These are phyloP conservation scores for Syzygium jambos DNA, from an alignment of 345 rosid genomes.

Conservation along the genomic window DNA sequence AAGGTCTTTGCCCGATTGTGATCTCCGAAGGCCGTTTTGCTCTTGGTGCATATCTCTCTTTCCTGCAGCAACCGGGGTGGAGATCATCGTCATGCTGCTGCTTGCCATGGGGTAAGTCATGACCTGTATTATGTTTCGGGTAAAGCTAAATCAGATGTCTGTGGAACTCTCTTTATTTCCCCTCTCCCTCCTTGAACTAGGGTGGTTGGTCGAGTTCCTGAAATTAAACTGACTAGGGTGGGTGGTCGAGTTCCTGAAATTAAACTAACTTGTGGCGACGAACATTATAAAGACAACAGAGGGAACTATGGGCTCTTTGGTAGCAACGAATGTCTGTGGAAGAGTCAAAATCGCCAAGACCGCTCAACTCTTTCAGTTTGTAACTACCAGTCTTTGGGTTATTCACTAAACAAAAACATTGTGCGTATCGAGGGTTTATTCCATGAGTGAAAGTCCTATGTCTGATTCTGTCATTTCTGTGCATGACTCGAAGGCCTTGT, in stretches of 20 bases:
- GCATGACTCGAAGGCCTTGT: background rate
- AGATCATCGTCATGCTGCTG: conserved; percentile 34
- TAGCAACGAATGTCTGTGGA: conserved; percentile 10
- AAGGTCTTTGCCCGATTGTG: conserved; percentile 49
- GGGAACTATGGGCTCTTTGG: conserved; percentile 8
- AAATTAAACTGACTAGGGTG: background rate
- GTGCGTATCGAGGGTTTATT: background rate
- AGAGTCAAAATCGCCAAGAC: background rate
- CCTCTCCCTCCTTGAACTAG: background rate
- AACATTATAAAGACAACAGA: conserved; percentile 1
- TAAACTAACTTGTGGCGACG: background rate
- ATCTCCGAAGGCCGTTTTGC: conserved; percentile 40
- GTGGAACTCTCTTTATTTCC: background rate
- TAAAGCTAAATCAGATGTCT: background rate
- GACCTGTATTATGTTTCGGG: background rate
- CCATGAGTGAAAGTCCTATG: background rate
- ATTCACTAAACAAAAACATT: background rate
- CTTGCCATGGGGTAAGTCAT: conserved; percentile 34
- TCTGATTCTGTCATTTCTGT: background rate
- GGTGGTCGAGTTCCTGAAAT: conserved; percentile 3
- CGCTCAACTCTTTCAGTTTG: background rate
- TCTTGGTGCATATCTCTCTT: conserved; percentile 29
- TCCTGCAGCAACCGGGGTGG: conserved; percentile 22
- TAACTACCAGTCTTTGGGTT: background rate
- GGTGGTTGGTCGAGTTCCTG: background rate